Evolutionary conservation across 2,329 filamentous ascomycete genomes (phyloP), one percentile per base, ranked within the genome.

Genomic region (Cercospora janseana): DNA sequence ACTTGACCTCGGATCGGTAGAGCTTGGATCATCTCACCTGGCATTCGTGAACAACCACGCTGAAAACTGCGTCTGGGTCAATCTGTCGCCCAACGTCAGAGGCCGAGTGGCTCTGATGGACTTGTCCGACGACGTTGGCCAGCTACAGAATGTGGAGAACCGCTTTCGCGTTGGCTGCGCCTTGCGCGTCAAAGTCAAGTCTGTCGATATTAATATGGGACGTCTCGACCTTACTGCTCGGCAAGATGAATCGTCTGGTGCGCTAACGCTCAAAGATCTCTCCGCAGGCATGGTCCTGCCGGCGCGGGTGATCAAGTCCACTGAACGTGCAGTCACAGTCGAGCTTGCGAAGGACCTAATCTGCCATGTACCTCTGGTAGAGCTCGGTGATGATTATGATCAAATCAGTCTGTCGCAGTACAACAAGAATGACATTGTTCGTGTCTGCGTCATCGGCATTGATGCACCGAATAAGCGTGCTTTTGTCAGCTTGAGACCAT

Each of bases 81-180:
- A 90, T 64, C 72, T 98, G 16, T 89, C 91, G 1, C 90, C 93
- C 5, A 88, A 86, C 45, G 83, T 98, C 12, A 85, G 91, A 52
- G 93, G 93, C 49, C 83, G 90, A 43, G 81, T 98, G 49, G 82
- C 83, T 46, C 79, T 86, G 55, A 82, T 93, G 68, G 91, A 97
- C 64, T 81, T 93, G 6, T 90, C 89, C 0, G 88, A 95, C 62
- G 90, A 97, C 67, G 73, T 95, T 38, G 87, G 89, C 6, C 78
- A 87, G 47, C 75, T 95, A 27, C 81, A 85, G 24, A 81, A 95
- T 61, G 72, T 96, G 3, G 78, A 83, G 40, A 79, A 81, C 56
- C 87, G 88, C 69, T 97, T 95, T 69, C 92, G 93, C 0, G 70
- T 95, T 29, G 93, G 93, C n/a, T 93, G 87, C 37, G 93, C 90